Conservation (phyloP, 116 monocot species). For the Dioscorea cayenensis region DNA sequence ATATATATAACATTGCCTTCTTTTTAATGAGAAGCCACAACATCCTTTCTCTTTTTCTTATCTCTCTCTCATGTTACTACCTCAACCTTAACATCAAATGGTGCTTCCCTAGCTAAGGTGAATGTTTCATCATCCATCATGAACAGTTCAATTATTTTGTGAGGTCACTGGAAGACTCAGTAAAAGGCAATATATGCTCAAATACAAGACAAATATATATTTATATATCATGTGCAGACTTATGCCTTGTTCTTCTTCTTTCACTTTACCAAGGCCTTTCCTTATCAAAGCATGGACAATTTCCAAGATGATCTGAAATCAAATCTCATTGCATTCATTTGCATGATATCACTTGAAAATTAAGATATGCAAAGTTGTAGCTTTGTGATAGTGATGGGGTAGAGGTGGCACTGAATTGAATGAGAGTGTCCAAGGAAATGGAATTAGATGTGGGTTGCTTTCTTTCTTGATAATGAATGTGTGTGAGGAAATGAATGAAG, state of each 20-base stretch:
- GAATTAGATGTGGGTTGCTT: background rate
- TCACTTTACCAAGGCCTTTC: background rate
- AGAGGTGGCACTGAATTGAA: background rate
- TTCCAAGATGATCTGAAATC: constrained; percentile 1
- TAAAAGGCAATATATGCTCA: background rate
- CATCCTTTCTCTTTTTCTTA: background rate
- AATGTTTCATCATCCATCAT: background rate
- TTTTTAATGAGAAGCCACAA: background rate
- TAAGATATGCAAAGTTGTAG: background rate
- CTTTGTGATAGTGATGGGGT: background rate
- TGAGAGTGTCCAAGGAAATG: background rate
- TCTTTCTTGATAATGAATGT: background rate
- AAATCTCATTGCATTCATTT: background rate
- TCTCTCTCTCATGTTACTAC: background rate
- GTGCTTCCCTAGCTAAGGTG: background rate
- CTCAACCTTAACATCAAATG: background rate
- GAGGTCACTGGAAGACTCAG: background rate
- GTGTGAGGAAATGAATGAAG: background rate
- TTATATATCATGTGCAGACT: background rate
- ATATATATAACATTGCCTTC: background rate
- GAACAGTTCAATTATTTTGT: background rate
- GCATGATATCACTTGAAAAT: background rate
- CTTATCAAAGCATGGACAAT: background rate
- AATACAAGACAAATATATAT: background rate
- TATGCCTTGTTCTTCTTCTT: background rate